Evolutionary conservation across 768 basidiomycete species (phyloP).

Genomic region (Rhizopogon rudus): DNA sequence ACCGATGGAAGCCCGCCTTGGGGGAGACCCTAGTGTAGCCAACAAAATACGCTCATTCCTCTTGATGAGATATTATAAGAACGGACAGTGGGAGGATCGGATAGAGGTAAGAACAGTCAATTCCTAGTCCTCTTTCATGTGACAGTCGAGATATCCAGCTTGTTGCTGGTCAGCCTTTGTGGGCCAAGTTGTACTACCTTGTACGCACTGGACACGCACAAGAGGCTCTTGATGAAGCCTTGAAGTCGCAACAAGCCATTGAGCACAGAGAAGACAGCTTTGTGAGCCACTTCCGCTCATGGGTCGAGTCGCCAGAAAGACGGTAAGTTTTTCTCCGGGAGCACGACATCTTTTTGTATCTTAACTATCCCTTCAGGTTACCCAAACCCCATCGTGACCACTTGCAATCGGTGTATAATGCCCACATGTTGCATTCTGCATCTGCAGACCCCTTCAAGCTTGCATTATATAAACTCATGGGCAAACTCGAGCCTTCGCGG

Average conservation of each 20-base stretch:
- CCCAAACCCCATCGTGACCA: conserved; percentile 76
- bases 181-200: conserved; percentile 93
- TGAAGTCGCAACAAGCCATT: conserved; percentile 63
- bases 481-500: conserved; percentile 79
- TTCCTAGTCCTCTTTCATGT: not conserved
- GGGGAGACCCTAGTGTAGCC: conserved; percentile 84
- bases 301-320: conserved; percentile 77
- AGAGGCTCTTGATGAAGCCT: conserved; percentile 77
- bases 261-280: conserved; percentile 81
- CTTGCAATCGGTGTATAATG: conserved; percentile 74
- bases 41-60: conserved; percentile 91
- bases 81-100: conserved; percentile 79
- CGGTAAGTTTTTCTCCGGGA: conserved; percentile 39
- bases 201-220: conserved; percentile 78
- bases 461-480: conserved; percentile 93
- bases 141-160: conserved; percentile 40
- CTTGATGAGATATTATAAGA: conserved; percentile 72
- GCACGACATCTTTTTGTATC: not conserved
- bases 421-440: conserved; percentile 85
- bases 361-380: conserved; percentile 35
- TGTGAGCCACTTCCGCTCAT: conserved; percentile 74
- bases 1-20: conserved; percentile 80
- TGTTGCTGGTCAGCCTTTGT: conserved; percentile 82
- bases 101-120: conserved; percentile 63
- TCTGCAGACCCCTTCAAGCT: conserved; percentile 94